phyloP scores from a whole-genome alignment of 768 basidiomycete species.

The Phaeolepiota aurea region DNA sequence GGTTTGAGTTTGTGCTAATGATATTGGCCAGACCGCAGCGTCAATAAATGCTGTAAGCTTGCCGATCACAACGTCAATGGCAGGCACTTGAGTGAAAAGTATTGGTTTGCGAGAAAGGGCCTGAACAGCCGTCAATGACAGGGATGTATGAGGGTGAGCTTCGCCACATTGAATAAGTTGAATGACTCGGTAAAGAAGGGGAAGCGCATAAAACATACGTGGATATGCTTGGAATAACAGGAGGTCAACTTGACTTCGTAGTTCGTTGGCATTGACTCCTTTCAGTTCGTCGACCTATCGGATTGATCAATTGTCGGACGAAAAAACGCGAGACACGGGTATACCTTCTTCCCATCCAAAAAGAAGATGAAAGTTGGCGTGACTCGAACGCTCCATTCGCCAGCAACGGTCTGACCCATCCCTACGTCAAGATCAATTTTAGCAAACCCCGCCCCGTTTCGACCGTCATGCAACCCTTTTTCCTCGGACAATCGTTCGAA shows the following conservation, averaged over 20 bases:
- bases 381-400: conserved; percentile 56
- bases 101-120: conserved; percentile 67
- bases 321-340: conserved; percentile 5
- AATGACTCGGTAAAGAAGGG: conserved; percentile 1
- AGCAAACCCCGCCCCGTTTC: conserved; percentile 62
- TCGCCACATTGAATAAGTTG: background rate
- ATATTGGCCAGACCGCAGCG: conserved; percentile 24
- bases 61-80: conserved; percentile 49
- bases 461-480: conserved; percentile 34
- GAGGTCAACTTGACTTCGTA: conserved; percentile 67
- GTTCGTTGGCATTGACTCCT: conserved; percentile 61
- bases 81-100: conserved; percentile 64
- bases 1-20: conserved; percentile 16
- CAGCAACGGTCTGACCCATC: conserved; percentile 49
- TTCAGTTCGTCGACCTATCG: conserved; percentile 59
- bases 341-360: conserved; percentile 63
- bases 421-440: conserved; percentile 79
- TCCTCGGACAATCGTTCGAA: conserved; percentile 72
- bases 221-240: conserved; percentile 74
- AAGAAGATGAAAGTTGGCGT: conserved; percentile 93
- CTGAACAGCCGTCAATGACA: conserved; percentile 52
- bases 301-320: conserved; percentile 1
- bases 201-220: conserved; percentile 37
- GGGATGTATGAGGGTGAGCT: conserved; percentile 72
- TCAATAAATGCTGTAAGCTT: conserved; percentile 65